Evolutionary conservation across 2,329 filamentous ascomycete genomes (phyloP).

Genomic region (Achaetomium macrosporum): DNA sequence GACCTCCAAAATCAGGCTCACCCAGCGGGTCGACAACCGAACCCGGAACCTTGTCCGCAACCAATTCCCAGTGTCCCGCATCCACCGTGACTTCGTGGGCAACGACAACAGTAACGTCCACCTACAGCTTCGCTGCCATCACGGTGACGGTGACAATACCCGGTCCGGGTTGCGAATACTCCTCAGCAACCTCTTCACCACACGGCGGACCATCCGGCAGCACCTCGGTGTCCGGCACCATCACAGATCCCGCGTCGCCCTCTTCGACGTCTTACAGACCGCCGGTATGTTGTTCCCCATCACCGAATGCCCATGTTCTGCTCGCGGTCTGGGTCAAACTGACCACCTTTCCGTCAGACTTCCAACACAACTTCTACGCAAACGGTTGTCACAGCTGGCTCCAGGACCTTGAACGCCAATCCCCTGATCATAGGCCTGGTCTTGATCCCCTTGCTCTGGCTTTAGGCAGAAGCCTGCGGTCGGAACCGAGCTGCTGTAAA

Average conservation of each 20-base stretch:
- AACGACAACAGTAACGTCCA: conserved; percentile 14
- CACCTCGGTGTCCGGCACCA: neutral
- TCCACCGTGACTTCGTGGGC: conserved; percentile 15
- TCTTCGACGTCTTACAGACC: conserved; percentile 1
- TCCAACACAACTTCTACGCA: neutral
- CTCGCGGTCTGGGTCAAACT: neutral
- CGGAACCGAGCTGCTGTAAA: too few species aligned
- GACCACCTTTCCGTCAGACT: neutral
- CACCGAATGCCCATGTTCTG: neutral
- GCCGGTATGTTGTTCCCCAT: neutral
- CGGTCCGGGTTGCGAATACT: neutral
- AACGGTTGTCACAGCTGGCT: neutral
- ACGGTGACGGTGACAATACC: conserved; percentile 5
- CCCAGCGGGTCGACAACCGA: neutral
- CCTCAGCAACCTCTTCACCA: neutral
- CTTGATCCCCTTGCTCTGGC: neutral
- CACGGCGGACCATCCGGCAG: neutral
- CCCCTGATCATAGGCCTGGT: neutral
- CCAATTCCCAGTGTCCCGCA: neutral
- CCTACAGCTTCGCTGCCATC: conserved; percentile 10
- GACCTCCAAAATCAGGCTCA: neutral
- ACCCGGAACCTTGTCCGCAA: neutral
- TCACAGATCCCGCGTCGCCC: neutral
- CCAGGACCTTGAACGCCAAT: neutral
- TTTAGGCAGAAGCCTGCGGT: neutral